Conservation (phyloP, 257 asterid species). For the Nemophila menziesii region DNA sequence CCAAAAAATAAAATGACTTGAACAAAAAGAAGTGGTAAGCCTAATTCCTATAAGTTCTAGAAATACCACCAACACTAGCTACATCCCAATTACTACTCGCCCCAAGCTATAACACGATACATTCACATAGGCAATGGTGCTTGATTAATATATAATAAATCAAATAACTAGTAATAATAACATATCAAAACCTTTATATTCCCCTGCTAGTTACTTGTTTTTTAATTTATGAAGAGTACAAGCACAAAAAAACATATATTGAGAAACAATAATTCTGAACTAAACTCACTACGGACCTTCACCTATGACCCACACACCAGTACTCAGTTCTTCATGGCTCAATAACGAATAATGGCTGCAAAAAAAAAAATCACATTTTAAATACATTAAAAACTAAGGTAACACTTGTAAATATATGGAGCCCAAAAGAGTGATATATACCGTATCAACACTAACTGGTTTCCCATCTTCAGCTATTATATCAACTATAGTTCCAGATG, state of each 20-base stretch:
- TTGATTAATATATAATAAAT: no score
- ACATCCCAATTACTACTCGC: no score
- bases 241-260: neutral
- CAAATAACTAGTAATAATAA: no score
- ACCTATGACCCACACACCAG: neutral
- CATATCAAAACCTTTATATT: neutral
- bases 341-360: slow-evolving; percentile 73
- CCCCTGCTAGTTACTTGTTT: neutral
- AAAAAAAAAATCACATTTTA: neutral
- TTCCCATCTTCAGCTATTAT: slow-evolving; percentile 64
- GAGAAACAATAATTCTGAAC: neutral
- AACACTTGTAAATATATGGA: neutral
- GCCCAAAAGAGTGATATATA: slow-evolving; percentile 21
- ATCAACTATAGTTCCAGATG: slow-evolving; percentile 63
- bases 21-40: no score
- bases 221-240: neutral
- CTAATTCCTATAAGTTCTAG: no score
- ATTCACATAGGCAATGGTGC: no score
- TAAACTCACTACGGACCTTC: neutral
- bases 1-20: no score
- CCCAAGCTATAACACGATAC: no score
- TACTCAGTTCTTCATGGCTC: slow-evolving; percentile 35
- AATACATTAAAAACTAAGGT: neutral
- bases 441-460: slow-evolving; percentile 68
- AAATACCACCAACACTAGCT: no score